Evolutionary conservation across 2,329 filamentous ascomycete genomes (phyloP), one percentile per base, ranked within the genome.

Genomic region (Fusarium guadeloupense): DNA sequence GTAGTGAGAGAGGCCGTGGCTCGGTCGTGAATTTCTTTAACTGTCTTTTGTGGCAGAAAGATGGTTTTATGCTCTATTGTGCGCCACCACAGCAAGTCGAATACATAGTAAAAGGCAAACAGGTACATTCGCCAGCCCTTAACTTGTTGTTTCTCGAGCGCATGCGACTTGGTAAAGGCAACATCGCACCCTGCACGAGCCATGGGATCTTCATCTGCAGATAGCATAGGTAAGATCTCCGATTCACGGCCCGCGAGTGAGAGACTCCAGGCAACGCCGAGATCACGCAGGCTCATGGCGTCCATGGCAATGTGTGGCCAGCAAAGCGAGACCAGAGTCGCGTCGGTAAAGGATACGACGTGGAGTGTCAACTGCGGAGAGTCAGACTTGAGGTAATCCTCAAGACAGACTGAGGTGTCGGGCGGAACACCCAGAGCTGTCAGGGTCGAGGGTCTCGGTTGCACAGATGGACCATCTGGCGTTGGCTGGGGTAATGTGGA

Each of bases 401-500:
- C 26, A 1, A 61, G 17, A 9, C 39, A 37, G 1, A 39, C 19
- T 6, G 54, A 48, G 9, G 43, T 46, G 7, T 25, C 44, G 3
- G 17, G 14, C 4, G 48, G 48, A 12, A 54, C 44, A 5, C 39
- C 48, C 0, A 59, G 37, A 16, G 6, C 14, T 4, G 6, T 23
- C n/a, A 59, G 35, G 0, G 30, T 23, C 2, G 43, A 5, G 2
- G 25, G 23, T 2, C 17, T 20, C 3, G 23, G 9, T 5, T 59
- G 54, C 0, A 54, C 19, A 30, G 44, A 59, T 4, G 43, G 48
- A 2, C 21, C 6, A n/a, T 39, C 38, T 2, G 10, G 19, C 8
- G 39, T 71, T 4, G 69, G 39, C 13, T 53, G 59, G 4, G 80
- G 78, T 3, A 83, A 66, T 16, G 64, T 64, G 3, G 67, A 70